These are phyloP conservation scores for Cardamine resedifolia DNA, from an alignment of 345 rosid species.

Conservation along the genomic window DNA sequence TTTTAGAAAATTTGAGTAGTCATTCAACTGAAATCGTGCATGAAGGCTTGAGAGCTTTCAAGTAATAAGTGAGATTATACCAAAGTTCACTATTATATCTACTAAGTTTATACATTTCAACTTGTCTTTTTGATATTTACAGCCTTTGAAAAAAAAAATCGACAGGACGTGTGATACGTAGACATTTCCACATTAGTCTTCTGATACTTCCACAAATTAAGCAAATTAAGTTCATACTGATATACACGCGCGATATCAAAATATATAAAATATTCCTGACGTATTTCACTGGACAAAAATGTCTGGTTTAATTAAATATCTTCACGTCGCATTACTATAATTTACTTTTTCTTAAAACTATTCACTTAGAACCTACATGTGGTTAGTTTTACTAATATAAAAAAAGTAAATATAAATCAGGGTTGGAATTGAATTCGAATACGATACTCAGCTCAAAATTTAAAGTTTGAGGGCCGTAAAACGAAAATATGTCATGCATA, in stretches of 20 bases:
- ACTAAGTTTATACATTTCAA: conserved; percentile 30
- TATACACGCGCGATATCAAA: not conserved
- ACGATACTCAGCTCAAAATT: not conserved
- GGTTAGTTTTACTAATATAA: not conserved
- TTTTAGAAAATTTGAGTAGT: conserved; percentile 16
- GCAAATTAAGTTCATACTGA: not conserved
- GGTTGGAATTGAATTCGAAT: not conserved
- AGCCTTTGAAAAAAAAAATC: not conserved
- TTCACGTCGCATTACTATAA: not conserved
- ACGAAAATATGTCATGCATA: too few species aligned
- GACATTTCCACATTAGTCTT: conserved; percentile 26
- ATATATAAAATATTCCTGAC: not conserved
- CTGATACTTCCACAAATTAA: not conserved
- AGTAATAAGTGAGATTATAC: conserved; percentile 34
- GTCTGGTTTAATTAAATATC: not conserved
- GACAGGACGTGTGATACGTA: conserved; percentile 6
- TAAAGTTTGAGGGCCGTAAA: not conserved
- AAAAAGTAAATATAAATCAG: not conserved
- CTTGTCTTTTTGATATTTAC: conserved; percentile 20
- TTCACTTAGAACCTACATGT: not conserved
- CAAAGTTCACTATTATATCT: conserved; percentile 32
- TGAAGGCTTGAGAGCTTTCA: conserved; percentile 30
- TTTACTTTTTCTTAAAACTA: not conserved
- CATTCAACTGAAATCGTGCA: conserved; percentile 19
- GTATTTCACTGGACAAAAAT: not conserved